Conservation (phyloP, 2,329 filamentous ascomycete genomes). For the Cladophialophora carrionii region DNA sequence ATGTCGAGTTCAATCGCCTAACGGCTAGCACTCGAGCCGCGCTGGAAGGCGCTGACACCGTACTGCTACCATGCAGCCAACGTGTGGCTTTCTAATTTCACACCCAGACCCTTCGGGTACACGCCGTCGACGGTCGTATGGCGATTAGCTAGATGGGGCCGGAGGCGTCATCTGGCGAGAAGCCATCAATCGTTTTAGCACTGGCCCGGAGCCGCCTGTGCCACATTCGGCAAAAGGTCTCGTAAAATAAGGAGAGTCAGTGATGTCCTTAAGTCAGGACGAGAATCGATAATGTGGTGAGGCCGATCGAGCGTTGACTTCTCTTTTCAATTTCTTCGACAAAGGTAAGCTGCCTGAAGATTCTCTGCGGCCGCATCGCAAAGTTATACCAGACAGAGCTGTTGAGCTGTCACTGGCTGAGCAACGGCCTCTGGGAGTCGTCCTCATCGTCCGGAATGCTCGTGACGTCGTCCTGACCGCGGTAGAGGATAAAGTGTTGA, state of each 20-base stretch:
- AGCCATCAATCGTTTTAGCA: background rate
- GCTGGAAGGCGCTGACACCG: background rate
- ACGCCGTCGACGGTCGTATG: background rate
- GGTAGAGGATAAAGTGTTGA: constrained; percentile 86
- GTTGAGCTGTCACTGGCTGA: constrained; percentile 14
- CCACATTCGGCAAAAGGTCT: background rate
- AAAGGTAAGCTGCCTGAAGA: background rate
- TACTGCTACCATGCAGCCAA: background rate
- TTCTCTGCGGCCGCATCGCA: background rate
- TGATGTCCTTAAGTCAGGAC: background rate
- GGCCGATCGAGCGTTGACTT: background rate
- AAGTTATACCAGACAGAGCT: background rate
- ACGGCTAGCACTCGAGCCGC: background rate
- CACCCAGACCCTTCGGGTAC: background rate
- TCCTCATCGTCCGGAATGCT: constrained; percentile 18
- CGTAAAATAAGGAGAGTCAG: background rate
- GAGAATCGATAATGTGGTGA: background rate
- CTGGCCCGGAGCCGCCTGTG: background rate
- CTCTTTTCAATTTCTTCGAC: background rate
- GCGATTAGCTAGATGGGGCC: background rate
- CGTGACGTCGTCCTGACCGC: constrained; percentile 35
- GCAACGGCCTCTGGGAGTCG: constrained; percentile 23
- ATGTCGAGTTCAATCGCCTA: background rate
- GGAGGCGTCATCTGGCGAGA: constrained; percentile 1
- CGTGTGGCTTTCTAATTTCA: background rate